Evolutionary conservation across 371 early-diverging fungal species (phyloP), one percentile per base, ranked within the genome.

Genomic region (Syncephalastrum racemosum): DNA sequence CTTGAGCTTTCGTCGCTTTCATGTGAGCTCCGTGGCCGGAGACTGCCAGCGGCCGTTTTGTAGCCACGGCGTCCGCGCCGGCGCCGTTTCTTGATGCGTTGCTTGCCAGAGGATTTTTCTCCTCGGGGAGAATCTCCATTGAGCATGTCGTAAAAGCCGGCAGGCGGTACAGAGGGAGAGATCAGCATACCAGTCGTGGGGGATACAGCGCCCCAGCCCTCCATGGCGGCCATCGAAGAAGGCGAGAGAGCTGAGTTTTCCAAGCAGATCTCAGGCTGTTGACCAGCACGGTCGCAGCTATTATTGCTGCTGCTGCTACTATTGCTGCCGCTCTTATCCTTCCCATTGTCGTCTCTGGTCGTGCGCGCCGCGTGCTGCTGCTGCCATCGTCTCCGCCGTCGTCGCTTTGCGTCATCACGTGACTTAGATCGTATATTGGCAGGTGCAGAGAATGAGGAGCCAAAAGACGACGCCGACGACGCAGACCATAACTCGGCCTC

Each of bases 371-470:
- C 5, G 36, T 1, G 36, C 36, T 3, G 2, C 0, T 31, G 36
- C 3, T 31, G 36, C 36, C 36, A 2, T 31, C 36, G 36, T 10
- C 36, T 7, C 12, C 36, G 82, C 87, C 6, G 80, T 86, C 8
- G 60, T 89, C 57, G 84, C 87, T 2, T 70, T 89, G 59, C 82
- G 86, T 41, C 85, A 89, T 50, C 66, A 88, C 36, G 36, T 31
- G 36, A 10, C 12, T 31, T 31, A 7, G 36, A 31, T 12, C 36
- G 36, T 31, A 31, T 31, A 31, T 31, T 36, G 24, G 55, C 19
- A 0, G 23, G 47, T 18, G 39, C 55, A 19, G 56, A 56, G 31
- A 56, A 40, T 5, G 56, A 47, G 23, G 56, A 56, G 5, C n/a
- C 46, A 19, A 42, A 48, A 39, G 56, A 56, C 15, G 56, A 56